These are phyloP conservation scores for Candida coquimbonensis DNA, from an alignment of 805 yeast species.

Conservation along the genomic window DNA sequence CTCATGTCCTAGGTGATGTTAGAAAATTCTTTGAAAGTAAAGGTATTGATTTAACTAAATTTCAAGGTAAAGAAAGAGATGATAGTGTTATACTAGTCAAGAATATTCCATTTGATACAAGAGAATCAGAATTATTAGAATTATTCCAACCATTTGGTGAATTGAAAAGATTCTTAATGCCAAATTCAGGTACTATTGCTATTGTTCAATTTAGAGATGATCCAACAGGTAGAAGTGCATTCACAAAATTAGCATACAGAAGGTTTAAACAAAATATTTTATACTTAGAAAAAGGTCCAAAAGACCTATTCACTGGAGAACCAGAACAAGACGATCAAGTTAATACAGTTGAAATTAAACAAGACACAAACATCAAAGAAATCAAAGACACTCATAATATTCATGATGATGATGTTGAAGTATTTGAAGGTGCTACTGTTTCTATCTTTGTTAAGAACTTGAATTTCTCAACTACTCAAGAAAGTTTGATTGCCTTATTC, in stretches of 20 bases:
- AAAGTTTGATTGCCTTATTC: conserved; percentile 54
- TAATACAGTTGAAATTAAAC: conserved; percentile 27
- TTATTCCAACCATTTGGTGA: conserved; percentile 77
- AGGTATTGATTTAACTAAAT: conserved; percentile 77
- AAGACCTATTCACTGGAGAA: conserved; percentile 61
- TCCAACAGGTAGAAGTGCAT: conserved; percentile 84
- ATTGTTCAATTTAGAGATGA: conserved; percentile 81
- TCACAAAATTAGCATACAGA: conserved; percentile 78
- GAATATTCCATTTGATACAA: conserved; percentile 87
- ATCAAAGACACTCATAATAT: conserved; percentile 18
- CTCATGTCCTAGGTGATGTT: conserved; percentile 89
- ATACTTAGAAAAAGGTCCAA: conserved; percentile 92
- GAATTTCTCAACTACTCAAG: conserved; percentile 70
- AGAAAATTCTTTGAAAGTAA: conserved; percentile 77
- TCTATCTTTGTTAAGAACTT: conserved; percentile 90
- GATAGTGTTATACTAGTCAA: conserved; percentile 78
- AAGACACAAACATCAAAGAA: conserved; percentile 10
- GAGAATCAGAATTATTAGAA: conserved; percentile 72
- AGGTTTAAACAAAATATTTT: conserved; percentile 82
- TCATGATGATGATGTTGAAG: conserved; percentile 30
- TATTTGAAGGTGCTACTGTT: conserved; percentile 64
- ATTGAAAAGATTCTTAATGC: conserved; percentile 76
- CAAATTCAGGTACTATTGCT: conserved; percentile 95
- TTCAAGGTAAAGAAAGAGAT: conserved; percentile 60
- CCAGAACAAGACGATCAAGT: conserved; percentile 28